Percentiles rank a stretch among this genome's conserved stretches.
phyloP scores from a whole-genome alignment of 2,329 filamentous ascomycete species.

The Alternaria metachromatica region DNA sequence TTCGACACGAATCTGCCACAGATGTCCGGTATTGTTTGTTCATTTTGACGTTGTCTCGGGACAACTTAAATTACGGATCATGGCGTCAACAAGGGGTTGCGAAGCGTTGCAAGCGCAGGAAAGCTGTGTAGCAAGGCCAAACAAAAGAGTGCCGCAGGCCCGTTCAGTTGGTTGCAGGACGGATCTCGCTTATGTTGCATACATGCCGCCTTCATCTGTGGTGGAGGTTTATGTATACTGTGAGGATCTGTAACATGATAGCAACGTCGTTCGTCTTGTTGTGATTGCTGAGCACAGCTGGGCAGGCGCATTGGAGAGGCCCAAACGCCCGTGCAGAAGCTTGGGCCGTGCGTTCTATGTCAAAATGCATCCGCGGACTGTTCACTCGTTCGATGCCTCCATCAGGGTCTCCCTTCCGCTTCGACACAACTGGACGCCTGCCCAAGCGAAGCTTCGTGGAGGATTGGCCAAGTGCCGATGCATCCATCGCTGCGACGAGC shows the following conservation, averaged over 20 bases:
- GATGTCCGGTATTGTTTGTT: neutral
- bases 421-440: neutral
- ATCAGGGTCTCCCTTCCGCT: neutral
- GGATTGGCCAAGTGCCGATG: constrained; percentile 1
- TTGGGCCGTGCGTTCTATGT: neutral
- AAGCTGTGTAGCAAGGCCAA: neutral
- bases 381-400: neutral
- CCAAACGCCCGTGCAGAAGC: neutral
- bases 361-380: neutral
- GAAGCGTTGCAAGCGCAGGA: neutral
- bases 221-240: neutral
- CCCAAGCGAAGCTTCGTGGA: neutral
- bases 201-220: neutral
- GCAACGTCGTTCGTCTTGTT: neutral
- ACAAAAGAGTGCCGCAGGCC: neutral
- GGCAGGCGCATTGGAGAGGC: neutral
- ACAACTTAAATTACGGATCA: neutral
- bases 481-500: neutral
- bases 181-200: no score
- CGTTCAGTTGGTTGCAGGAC: neutral
- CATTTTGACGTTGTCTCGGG: neutral
- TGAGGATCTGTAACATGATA: neutral
- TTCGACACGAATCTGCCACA: neutral
- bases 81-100: neutral
- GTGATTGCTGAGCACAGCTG: neutral